A percentile compares a stretch with the other conserved stretches of the same genome.
Conservation (phyloP, 2,329 filamentous ascomycete genomes). For the Alternaria novae-zelandiae region DNA sequence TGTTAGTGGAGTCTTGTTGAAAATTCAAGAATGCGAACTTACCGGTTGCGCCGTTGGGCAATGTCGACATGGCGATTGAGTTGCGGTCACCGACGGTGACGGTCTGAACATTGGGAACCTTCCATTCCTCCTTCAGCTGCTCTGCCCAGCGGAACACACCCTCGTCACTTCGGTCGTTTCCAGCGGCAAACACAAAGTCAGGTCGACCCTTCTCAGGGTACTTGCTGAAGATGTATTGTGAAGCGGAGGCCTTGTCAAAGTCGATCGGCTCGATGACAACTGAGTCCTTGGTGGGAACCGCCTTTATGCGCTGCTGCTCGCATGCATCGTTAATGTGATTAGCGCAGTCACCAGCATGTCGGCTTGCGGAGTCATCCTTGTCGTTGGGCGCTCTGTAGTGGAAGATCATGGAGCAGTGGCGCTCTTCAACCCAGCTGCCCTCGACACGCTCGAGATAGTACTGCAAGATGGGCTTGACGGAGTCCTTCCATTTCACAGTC, state of each 20-base stretch:
- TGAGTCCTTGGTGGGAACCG: slow-evolving; percentile 78
- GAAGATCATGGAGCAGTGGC: slow-evolving; percentile 90
- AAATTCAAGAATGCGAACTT: slow-evolving; percentile 46
- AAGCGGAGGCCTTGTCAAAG: slow-evolving; percentile 87
- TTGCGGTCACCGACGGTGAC: slow-evolving; percentile 87
- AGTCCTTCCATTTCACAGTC: slow-evolving; percentile 80
- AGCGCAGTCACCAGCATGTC: slow-evolving; percentile 86
- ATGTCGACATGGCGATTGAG: slow-evolving; percentile 82
- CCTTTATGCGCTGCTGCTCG: slow-evolving; percentile 81
- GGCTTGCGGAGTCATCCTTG: slow-evolving; percentile 69
- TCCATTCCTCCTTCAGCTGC: slow-evolving; percentile 63
- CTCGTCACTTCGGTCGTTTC: slow-evolving; percentile 92
- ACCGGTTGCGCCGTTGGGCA: slow-evolving; percentile 93
- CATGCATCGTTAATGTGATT: slow-evolving; percentile 96
- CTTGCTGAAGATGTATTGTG: slow-evolving; percentile 71
- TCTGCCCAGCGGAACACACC: slow-evolving; percentile 96
- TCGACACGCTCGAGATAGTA: slow-evolving; percentile 93
- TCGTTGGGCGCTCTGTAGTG: slow-evolving; percentile 87
- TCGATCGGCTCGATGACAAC: slow-evolving; percentile 85
- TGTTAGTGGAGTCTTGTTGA: slow-evolving; percentile 14
- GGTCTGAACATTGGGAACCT: slow-evolving; percentile 70
- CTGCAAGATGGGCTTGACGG: slow-evolving; percentile 79
- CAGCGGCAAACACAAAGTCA: slow-evolving; percentile 88
- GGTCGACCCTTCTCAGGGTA: slow-evolving; percentile 47
- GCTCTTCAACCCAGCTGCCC: slow-evolving; percentile 84